A percentile compares a stretch with the other conserved stretches of the same genome.
Conservation (phyloP, 768 basidiomycete species). For the Mycena leptocephala region DNA sequence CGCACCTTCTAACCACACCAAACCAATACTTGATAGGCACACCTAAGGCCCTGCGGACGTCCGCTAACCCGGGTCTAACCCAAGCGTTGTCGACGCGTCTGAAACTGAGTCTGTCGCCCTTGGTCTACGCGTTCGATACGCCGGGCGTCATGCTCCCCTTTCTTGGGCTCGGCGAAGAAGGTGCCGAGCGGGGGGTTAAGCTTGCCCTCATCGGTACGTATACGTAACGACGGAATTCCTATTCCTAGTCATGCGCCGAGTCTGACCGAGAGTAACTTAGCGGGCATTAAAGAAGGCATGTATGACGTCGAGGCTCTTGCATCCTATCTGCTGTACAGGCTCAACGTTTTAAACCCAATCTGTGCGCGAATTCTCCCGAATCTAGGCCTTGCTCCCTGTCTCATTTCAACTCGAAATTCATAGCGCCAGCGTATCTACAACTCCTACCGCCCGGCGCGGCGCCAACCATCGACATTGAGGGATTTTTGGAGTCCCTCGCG, state of each 20-base stretch:
- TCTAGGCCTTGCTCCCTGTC: constrained; percentile 18
- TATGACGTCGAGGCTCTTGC: constrained; percentile 91
- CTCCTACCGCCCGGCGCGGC: constrained; percentile 69
- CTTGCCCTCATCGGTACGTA: constrained; percentile 92
- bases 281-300: constrained; percentile 94
- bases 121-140: constrained; percentile 95
- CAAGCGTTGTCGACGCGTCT: constrained; percentile 91
- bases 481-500: constrained; percentile 82
- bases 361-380: constrained; percentile 67
- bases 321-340: constrained; percentile 88
- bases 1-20: constrained; percentile 18
- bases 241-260: neutral
- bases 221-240: constrained; percentile 33
- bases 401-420: constrained; percentile 4
- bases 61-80: constrained; percentile 92
- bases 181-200: constrained; percentile 94
- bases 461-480: constrained; percentile 74
- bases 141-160: constrained; percentile 98
- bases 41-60: constrained; percentile 92
- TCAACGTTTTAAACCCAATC: constrained; percentile 84
- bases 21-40: constrained; percentile 65
- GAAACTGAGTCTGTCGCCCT: constrained; percentile 85
- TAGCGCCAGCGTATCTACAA: constrained; percentile 81
- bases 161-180: constrained; percentile 87
- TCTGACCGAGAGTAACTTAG: constrained; percentile 56